Base-by-base conservation (phyloP, 495 filamentous ascomycete genomes). In the Talaromyces proteolyticus region DNA sequence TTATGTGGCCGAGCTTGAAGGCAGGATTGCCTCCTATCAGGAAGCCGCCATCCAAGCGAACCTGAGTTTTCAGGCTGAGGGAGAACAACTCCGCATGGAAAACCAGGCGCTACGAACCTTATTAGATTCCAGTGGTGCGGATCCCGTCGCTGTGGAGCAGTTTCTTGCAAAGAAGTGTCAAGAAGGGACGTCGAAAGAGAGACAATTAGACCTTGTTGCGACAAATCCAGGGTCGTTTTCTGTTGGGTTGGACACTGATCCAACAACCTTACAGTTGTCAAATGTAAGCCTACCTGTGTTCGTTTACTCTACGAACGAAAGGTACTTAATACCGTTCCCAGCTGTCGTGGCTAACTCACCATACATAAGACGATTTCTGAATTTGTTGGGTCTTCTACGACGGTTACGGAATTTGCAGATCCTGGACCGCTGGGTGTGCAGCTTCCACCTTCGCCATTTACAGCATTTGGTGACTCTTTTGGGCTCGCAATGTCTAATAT, bases 1-100 rank as follows among this genome's bases (percentile, higher is more conserved):
- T 17, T 56, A 56, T 22, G 23, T 56, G 14, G 44, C 25, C 4
- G 44, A 40, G n/a, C 29, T 56, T n/a, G 53, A 56, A 39, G 2
- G 42, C 42, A 44, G 18, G 42, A 44, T 44, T 44, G 42, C 42
- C 42, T 44, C 42, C 3, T 44, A 44, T 22, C 16, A 44, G 42
- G 42, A 29, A 20, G 42, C 42, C 23, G 42, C 42, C 23, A 22
- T 44, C 18, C 42, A 44, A 44, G 42, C 18, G 20, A 44, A 44
- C 23, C 22, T 11, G 11, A 44, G 22, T 4, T 44, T 44, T 22
- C 42, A 24, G 42, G 42, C 42, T 22, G 23, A 44, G 20, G 42
- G 23, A 44, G 42, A 44, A 44, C 20, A 44, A 44, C 16, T 44
- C 12, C 16, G 12, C 42, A 3, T 19, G 42, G 42, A 44, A 44